Evolutionary conservation across 2,329 filamentous ascomycete genomes (phyloP).

Genomic region (Aspergillus persii): DNA sequence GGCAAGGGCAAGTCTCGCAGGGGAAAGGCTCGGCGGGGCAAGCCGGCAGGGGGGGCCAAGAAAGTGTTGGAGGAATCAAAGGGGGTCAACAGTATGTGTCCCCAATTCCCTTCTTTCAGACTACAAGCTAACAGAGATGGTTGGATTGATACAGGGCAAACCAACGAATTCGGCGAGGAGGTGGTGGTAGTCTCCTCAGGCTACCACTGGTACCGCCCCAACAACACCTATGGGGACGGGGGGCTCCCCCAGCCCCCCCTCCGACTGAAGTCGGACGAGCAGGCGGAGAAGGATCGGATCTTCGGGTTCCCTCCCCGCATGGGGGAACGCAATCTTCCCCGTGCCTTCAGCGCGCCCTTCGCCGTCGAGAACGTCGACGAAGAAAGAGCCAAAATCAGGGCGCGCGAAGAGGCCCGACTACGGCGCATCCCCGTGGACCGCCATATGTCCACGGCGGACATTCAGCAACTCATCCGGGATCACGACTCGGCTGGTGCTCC

Average conservation of each 20-base stretch:
- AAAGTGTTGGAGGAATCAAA: background rate
- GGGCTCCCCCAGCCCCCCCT: slow-evolving; percentile 26
- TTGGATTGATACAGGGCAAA: slow-evolving; percentile 30
- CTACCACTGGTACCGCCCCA: slow-evolving; percentile 25
- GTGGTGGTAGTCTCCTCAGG: slow-evolving; percentile 22
- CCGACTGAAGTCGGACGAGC: slow-evolving; percentile 26
- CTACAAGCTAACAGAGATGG: slow-evolving; percentile 30
- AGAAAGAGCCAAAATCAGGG: slow-evolving; percentile 21
- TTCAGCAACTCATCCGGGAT: slow-evolving; percentile 19
- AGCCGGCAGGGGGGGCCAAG: slow-evolving; percentile 1
- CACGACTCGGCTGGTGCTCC: slow-evolving; percentile 10
- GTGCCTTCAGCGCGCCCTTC: slow-evolving; percentile 15
- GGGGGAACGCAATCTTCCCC: slow-evolving; percentile 32
- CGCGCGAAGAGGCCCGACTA: slow-evolving; percentile 21
- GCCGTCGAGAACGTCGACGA: slow-evolving; percentile 23
- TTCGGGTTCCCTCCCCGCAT: slow-evolving; percentile 32
- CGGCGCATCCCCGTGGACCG: slow-evolving; percentile 20
- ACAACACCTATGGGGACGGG: slow-evolving; percentile 27
- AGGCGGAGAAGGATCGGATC: slow-evolving; percentile 29
- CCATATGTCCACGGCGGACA: slow-evolving; percentile 17
- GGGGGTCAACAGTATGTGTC: slow-evolving; percentile 14
- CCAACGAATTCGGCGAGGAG: slow-evolving; percentile 31
- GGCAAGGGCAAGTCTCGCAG: background rate
- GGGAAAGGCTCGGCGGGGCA: background rate
- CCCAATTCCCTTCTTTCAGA: slow-evolving; percentile 13